Evolutionary conservation across 2,329 filamentous ascomycete genomes (phyloP).

Genomic region (Cercospora brassicicola): DNA sequence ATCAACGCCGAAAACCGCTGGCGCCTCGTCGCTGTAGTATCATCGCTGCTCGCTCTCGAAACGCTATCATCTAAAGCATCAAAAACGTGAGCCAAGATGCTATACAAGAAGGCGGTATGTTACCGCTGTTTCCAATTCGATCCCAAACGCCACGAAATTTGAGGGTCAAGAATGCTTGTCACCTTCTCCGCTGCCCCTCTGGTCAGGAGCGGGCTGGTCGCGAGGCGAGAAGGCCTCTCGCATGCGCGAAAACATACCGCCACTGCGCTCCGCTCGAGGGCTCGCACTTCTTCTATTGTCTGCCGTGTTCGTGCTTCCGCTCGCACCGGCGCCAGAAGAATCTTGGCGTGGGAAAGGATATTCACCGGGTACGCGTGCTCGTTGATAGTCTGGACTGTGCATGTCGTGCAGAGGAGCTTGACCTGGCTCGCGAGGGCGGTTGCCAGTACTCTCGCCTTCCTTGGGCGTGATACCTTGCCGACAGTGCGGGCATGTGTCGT

Average conservation of each 20-base stretch:
- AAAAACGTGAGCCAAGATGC: slow-evolving; percentile 17
- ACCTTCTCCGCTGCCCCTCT: slow-evolving; percentile 10
- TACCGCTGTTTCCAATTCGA: slow-evolving; percentile 7
- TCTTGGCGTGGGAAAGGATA: slow-evolving; percentile 26
- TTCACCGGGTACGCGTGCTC: slow-evolving; percentile 25
- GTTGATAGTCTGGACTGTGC: slow-evolving; percentile 29
- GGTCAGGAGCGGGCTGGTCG: slow-evolving; percentile 6
- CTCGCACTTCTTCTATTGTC: slow-evolving; percentile 22
- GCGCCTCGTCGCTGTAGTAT: slow-evolving; percentile 15
- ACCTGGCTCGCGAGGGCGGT: slow-evolving; percentile 29
- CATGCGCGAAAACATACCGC: slow-evolving; percentile 38
- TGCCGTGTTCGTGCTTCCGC: slow-evolving; percentile 27
- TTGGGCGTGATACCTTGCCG: slow-evolving; percentile 55
- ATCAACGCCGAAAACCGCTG: slow-evolving; percentile 12
- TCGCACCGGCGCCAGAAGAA: slow-evolving; percentile 20
- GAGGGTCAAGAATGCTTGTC: background rate
- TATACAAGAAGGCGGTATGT: background rate
- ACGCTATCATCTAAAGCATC: slow-evolving; percentile 19
- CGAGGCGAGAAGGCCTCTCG: slow-evolving; percentile 34
- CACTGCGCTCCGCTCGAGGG: slow-evolving; percentile 18
- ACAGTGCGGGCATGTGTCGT: slow-evolving; percentile 89
- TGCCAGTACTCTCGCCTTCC: slow-evolving; percentile 26
- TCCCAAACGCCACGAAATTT: background rate
- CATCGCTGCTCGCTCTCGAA: slow-evolving; percentile 11
- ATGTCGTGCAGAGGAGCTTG: slow-evolving; percentile 37